Conservation (phyloP, 805 yeast genomes). For the Tetrapisispora nanseiensis region DNA sequence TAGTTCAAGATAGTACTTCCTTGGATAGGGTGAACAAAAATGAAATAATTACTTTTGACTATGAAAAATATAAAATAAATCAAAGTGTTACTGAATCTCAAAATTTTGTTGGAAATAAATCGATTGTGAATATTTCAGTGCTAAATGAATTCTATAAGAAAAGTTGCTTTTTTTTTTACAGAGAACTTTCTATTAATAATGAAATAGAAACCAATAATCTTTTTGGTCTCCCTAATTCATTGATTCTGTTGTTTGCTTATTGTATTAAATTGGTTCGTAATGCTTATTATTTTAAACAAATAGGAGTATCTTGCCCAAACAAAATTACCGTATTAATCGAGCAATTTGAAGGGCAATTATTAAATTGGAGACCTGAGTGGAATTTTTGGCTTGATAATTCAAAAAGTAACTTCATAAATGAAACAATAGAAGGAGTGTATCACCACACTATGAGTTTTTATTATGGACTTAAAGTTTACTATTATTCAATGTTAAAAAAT, state of each 20-base stretch:
- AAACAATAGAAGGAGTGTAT: slow-evolving; percentile 57
- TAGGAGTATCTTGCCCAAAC: slow-evolving; percentile 17
- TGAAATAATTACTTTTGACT: not conserved
- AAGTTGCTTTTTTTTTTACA: slow-evolving; percentile 20
- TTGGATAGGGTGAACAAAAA: slow-evolving; percentile 16
- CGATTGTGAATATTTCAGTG: not conserved
- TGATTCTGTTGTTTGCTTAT: slow-evolving; percentile 61
- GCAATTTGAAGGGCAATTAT: slow-evolving; percentile 40
- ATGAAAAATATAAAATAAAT: slow-evolving; percentile 17
- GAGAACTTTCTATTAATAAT: slow-evolving; percentile 19
- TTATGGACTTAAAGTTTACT: slow-evolving; percentile 61
- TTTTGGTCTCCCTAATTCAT: slow-evolving; percentile 76
- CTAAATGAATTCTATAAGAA: not conserved
- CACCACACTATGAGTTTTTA: slow-evolving; percentile 78
- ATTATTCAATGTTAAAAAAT: slow-evolving; percentile 51
- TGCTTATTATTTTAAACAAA: slow-evolving; percentile 38
- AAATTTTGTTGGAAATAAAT: not conserved
- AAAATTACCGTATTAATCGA: slow-evolving; percentile 17
- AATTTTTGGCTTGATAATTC: slow-evolving; percentile 33
- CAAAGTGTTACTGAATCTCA: not conserved
- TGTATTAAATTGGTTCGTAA: slow-evolving; percentile 58
- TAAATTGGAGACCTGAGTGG: slow-evolving; percentile 73
- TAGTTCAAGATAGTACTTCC: slow-evolving; percentile 66
- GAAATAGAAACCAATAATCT: slow-evolving; percentile 66
- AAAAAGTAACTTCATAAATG: slow-evolving; percentile 23